Evolutionary conservation across 768 basidiomycete genomes (phyloP).

Genomic region (Mycena latifolia): DNA sequence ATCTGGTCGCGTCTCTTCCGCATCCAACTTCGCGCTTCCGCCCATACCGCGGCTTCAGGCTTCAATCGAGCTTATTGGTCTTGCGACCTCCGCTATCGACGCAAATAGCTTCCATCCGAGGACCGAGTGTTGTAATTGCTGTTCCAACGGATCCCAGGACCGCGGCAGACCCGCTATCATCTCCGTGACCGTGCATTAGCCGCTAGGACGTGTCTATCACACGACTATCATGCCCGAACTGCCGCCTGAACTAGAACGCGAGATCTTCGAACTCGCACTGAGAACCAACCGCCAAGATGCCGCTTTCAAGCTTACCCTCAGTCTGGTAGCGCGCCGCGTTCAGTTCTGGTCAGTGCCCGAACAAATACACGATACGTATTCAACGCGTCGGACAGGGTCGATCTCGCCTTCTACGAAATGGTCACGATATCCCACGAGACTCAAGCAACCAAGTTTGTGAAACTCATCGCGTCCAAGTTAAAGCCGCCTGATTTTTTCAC

Average conservation of each 20-base stretch:
- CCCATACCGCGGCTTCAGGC: too few relatives aligned
- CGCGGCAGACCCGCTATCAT: neutral
- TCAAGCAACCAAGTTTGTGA: neutral
- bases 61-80: too few relatives aligned
- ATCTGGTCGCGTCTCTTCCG: too few relatives aligned
- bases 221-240: slow-evolving; percentile 15
- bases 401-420: slow-evolving; percentile 7
- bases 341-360: neutral
- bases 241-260: slow-evolving; percentile 16
- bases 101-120: neutral
- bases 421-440: neutral
- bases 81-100: neutral
- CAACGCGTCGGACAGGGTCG: neutral
- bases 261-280: slow-evolving; percentile 12
- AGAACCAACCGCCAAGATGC: neutral
- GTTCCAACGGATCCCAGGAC: neutral
- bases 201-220: too few relatives aligned
- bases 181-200: too few relatives aligned
- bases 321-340: slow-evolving; percentile 5
- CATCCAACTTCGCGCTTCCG: too few relatives aligned
- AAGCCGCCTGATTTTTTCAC: slow-evolving; percentile 13
- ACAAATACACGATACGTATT: neutral
- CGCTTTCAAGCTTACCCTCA: neutral
- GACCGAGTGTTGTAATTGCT: too few relatives aligned
- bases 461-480: neutral